A percentile compares a stretch with the other conserved stretches of the same genome.
Conservation (phyloP, 805 yeast species). For the Zygoascus bituminiphila region DNA sequence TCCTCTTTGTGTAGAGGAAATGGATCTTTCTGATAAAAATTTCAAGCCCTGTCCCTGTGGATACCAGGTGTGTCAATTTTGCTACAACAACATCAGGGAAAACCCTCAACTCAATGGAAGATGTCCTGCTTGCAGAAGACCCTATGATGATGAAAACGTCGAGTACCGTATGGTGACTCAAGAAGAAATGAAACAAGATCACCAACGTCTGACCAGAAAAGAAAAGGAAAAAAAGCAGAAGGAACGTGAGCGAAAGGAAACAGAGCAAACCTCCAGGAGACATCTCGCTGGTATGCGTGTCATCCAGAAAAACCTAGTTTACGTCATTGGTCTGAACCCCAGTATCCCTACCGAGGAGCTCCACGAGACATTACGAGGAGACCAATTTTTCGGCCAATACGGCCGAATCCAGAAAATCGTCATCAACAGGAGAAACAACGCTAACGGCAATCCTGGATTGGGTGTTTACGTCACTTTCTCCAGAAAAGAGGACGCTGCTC, state of each 20-base stretch:
- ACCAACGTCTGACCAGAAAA: slow-evolving; percentile 66
- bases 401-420: slow-evolving; percentile 93
- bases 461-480: slow-evolving; percentile 95
- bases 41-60: slow-evolving; percentile 99
- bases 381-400: slow-evolving; percentile 95
- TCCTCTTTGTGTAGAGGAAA: slow-evolving; percentile 95
- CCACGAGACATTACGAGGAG: slow-evolving; percentile 73
- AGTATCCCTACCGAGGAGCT: slow-evolving; percentile 78
- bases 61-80: slow-evolving; percentile 95
- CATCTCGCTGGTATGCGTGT: slow-evolving; percentile 96
- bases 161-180: slow-evolving; percentile 76
- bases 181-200: slow-evolving; percentile 82
- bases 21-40: slow-evolving; percentile 93
- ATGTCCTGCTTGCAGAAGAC: slow-evolving; percentile 96
- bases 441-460: slow-evolving; percentile 60
- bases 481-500: slow-evolving; percentile 88
- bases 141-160: slow-evolving; percentile 87
- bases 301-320: slow-evolving; percentile 94
- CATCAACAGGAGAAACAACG: slow-evolving; percentile 65
- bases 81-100: slow-evolving; percentile 92
- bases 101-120: slow-evolving; percentile 92
- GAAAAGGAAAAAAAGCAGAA: slow-evolving; percentile 67
- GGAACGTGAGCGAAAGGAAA: slow-evolving; percentile 88
- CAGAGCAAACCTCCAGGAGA: slow-evolving; percentile 62
- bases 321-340: slow-evolving; percentile 91